Evolutionary conservation across 1,284 basidiomycete species (phyloP), one percentile per base, ranked within the genome.

Genomic region (Cutaneotrichosporon dermatis): DNA sequence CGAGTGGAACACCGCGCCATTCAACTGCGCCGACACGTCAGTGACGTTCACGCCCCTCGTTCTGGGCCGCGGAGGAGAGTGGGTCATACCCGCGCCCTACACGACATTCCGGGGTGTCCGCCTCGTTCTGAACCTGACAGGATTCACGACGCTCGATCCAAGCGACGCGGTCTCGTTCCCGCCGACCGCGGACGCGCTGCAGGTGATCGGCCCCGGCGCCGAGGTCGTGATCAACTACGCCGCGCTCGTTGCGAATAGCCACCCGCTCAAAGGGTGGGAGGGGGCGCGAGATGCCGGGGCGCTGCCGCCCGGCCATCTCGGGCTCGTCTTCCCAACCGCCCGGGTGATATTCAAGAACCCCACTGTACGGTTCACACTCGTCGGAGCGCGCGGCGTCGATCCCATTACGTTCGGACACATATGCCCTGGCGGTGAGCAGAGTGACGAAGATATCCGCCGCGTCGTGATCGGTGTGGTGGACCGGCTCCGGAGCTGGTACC

Each of bases 141-240:
- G 50, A 0, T 44, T 53, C 42, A 43, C 16, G 15, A 35, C 41
- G 12, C 51, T 53, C 51, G 13, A 43, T 1, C 7, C 51, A 6
- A 42, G 4, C 4, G 51, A 53, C 4, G 12, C 9, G 2, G 13
- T 33, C 1, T 33, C 41, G 2, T 44, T 44, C 10, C 51, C 51
- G 1, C 41, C 51, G 2, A 44, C 51, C 8, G 51, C 51, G 2
- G 41, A 53, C 13, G 33, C 13, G 0, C 33, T 53, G 5, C 16
- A 42, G 10, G 13, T 53, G 7, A 12, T 16, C 33, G 13, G 39
- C 4, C 6, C 39, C 1, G 25, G 15, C 25, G 51, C 51, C 25
- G 51, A 53, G 42, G 39, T 55, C 37, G 63, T 74, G 5, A 57
- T 53, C 51, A 53, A 53, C 41, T 53, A 43, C 8, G 13, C 33